These are phyloP conservation scores for Mycotypha africana DNA, from an alignment of 371 early-diverging fungal species.

Conservation along the genomic window DNA sequence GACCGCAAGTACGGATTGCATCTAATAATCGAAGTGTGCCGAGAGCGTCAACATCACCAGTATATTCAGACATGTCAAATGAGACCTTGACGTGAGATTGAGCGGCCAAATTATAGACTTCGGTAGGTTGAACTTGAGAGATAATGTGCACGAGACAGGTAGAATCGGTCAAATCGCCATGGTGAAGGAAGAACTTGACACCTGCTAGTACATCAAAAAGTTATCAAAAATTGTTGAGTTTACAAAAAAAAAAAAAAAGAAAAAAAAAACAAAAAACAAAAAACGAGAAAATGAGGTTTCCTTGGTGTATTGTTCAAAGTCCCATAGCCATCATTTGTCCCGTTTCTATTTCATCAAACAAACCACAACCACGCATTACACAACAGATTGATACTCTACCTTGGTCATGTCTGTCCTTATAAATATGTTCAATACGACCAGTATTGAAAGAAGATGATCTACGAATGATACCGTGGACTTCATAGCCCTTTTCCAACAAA, in stretches of 20 bases:
- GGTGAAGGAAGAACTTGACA: slow-evolving; percentile 76
- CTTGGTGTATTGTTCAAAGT: too few species aligned
- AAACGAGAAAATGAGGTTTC: too few species aligned
- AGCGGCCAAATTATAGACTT: slow-evolving; percentile 77
- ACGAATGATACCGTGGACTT: slow-evolving; percentile 82
- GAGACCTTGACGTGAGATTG: slow-evolving; percentile 86
- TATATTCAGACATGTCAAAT: slow-evolving; percentile 88
- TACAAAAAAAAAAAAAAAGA: too few species aligned
- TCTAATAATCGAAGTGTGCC: slow-evolving; percentile 80
- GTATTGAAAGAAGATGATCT: slow-evolving; percentile 83
- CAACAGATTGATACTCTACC: slow-evolving; percentile 41
- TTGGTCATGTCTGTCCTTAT: slow-evolving; percentile 63
- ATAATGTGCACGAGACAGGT: slow-evolving; percentile 78
- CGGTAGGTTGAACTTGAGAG: slow-evolving; percentile 72
- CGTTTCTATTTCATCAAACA: too few species aligned
- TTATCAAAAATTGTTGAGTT: too few species aligned
- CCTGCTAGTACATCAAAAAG: too few species aligned
- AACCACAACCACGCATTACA: too few species aligned
- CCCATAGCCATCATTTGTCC: neutral
- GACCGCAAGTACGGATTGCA: slow-evolving; percentile 76
- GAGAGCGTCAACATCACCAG: slow-evolving; percentile 81
- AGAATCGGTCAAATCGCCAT: slow-evolving; percentile 84
- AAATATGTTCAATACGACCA: slow-evolving; percentile 78
- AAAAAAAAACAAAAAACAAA: neutral
- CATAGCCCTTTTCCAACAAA: slow-evolving; percentile 71